Percentiles rank a stretch among this genome's conserved stretches.
phyloP scores from a whole-genome alignment of 345 rosid species.

The Geranium brycei region DNA sequence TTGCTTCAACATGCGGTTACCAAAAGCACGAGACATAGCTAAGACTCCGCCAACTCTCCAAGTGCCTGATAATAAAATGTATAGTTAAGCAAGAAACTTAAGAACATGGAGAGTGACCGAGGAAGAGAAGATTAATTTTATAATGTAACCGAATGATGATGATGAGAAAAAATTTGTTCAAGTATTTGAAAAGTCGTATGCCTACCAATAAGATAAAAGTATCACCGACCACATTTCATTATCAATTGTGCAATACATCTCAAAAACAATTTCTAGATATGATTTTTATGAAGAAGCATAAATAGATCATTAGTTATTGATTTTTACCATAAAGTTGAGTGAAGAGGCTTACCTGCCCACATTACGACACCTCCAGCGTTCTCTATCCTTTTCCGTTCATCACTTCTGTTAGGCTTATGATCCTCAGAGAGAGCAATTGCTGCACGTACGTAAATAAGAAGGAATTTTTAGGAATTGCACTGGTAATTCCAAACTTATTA shows the following conservation, averaged over 20 bases:
- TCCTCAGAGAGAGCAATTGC: slow-evolving; percentile 97
- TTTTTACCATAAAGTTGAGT: neutral
- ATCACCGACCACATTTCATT: neutral
- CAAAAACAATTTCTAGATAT: neutral
- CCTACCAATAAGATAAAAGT: too few species aligned
- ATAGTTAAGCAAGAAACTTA: too few species aligned
- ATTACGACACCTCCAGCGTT: slow-evolving; percentile 87
- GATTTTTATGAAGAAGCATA: neutral
- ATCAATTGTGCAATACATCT: neutral
- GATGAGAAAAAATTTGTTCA: too few species aligned
- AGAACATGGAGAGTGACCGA: too few species aligned
- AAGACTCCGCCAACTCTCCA: slow-evolving; percentile 99
- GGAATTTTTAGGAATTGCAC: slow-evolving; percentile 6
- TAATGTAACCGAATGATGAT: too few species aligned
- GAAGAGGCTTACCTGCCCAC: slow-evolving; percentile 78
- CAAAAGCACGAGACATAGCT: slow-evolving; percentile 98
- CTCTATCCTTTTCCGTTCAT: slow-evolving; percentile 95
- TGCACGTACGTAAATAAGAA: slow-evolving; percentile 21
- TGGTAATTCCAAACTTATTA: neutral
- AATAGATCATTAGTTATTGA: too few species aligned
- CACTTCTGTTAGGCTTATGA: slow-evolving; percentile 96
- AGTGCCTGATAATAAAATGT: slow-evolving; percentile 47
- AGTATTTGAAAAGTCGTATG: too few species aligned
- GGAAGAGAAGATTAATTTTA: too few species aligned
- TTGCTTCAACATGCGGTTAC: slow-evolving; percentile 97